Evolutionary conservation across 2,329 filamentous ascomycete genomes (phyloP).

Genomic region (Arachnomyces sp.): DNA sequence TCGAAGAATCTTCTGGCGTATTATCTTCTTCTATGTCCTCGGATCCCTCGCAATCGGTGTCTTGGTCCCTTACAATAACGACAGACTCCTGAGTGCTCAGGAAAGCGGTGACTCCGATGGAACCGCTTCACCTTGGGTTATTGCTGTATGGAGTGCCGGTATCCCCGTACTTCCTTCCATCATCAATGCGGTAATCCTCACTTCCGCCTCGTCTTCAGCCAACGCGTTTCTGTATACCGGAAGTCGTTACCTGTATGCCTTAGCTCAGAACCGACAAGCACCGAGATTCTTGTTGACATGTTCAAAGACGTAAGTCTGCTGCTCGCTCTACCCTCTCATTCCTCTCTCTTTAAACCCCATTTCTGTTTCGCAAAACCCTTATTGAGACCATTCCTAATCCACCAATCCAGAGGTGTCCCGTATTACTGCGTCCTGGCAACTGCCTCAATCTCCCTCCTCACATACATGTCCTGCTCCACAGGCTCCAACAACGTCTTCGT

Average conservation of each 20-base stretch:
- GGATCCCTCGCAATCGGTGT: constrained; percentile 53
- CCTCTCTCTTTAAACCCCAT: constrained; percentile 27
- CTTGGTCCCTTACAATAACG: constrained; percentile 50
- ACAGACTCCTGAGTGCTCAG: too few relatives aligned
- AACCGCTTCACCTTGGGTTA: constrained; percentile 56
- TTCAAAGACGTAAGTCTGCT: constrained; percentile 35
- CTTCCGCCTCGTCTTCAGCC: constrained; percentile 61
- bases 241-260: constrained; percentile 45
- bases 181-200: constrained; percentile 70
- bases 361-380: background rate
- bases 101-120: constrained; percentile 5
- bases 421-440: constrained; percentile 36
- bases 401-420: constrained; percentile 32
- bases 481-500: constrained; percentile 35
- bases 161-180: constrained; percentile 62
- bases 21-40: constrained; percentile 52
- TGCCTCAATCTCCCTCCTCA: constrained; percentile 35
- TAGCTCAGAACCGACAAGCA: constrained; percentile 44
- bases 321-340: too few relatives aligned
- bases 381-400: constrained; percentile 8
- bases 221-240: constrained; percentile 58
- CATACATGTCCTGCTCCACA: constrained; percentile 37
- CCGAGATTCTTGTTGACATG: constrained; percentile 46
- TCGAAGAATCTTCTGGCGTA: constrained; percentile 48
- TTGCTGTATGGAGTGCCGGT: constrained; percentile 61